A percentile compares a stretch with the other conserved stretches of the same genome.
Conservation (phyloP, 495 filamentous ascomycete genomes). For the Penicillium coffeae region DNA sequence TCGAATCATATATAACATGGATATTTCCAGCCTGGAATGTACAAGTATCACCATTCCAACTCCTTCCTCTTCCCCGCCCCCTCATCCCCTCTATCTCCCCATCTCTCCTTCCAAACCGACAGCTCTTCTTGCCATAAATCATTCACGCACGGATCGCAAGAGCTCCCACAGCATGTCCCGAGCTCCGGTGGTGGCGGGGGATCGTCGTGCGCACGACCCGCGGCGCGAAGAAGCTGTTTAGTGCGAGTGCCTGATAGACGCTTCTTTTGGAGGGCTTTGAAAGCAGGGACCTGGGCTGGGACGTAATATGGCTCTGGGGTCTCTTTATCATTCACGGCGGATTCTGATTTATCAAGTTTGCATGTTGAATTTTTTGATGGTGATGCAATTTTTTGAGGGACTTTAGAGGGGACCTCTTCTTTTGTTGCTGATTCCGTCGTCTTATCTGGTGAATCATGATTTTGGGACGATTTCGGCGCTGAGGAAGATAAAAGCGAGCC, state of each 20-base stretch:
- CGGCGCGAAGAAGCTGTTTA: constrained; percentile 39
- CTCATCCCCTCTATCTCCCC: constrained; percentile 29
- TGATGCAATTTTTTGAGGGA: too few species aligned
- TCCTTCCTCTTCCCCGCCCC: constrained; percentile 17
- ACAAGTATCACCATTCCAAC: constrained; percentile 25
- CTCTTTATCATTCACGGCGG: too few species aligned
- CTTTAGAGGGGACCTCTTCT: too few species aligned
- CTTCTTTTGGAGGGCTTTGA: constrained; percentile 30
- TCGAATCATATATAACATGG: too few species aligned
- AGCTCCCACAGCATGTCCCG: constrained; percentile 40
- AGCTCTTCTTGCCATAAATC: constrained; percentile 40
- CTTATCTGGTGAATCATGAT: too few species aligned
- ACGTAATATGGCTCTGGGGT: constrained; percentile 23
- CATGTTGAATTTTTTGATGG: not conserved
- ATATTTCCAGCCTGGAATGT: too few species aligned
- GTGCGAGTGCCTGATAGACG: constrained; percentile 32
- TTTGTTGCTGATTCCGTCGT: too few species aligned
- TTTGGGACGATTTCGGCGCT: too few species aligned
- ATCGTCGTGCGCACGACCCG: constrained; percentile 29
- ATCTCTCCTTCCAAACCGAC: constrained; percentile 37
- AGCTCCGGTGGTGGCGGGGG: constrained; percentile 36
- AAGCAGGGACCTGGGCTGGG: constrained; percentile 22
- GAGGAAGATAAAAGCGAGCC: too few species aligned
- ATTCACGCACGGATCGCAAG: constrained; percentile 42
- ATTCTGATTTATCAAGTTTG: too few species aligned